Base-by-base conservation (phyloP, 257 asterid species). In the Echites panduratus region DNA sequence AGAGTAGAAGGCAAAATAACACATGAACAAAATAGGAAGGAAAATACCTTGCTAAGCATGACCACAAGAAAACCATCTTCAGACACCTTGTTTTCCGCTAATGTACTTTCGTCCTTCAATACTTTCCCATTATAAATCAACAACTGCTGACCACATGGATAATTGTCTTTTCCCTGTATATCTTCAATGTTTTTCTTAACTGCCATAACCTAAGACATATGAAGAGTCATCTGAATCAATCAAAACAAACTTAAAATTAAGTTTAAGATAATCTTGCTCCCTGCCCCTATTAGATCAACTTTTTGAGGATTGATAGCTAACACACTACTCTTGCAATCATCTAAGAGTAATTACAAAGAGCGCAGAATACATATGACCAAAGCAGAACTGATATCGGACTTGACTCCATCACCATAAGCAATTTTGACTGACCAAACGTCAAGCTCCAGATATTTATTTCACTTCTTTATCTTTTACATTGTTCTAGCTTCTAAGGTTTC, bases 41-140 rank as follows among this genome's bases (percentile, higher is more conserved):
- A 43, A 48, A 20, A 7, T 32, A 92, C 98, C 94, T 92, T 92
- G 87, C 96, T 90, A 73, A 92, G 96, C 98, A 92, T 89, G 87
- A 92, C 96, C 63, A 92, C 98, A 68, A 92, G 96, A 82, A 92
- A 92, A 61, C 96, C 96, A 80, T 92, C 96, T 84, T 86, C 96
- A 24, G 96, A 84, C 74, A 90, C 92, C 73, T 82, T 90, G 89
- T 90, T 92, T 82, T 90, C 92, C 10, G 81, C 84, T 83, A 92
- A 79, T 26, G 96, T 87, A 77, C 86, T 88, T 78, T 92, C 96
- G 64, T 92, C 98, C 82, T 92, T 90, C 80, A 92, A 76, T 43
- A 92, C 96, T 83, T 92, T 92, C 70, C 98, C 96, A 48, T 92
- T 92, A 74, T 92, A 93, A 77, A 92, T 89, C 87, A 92, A 82